These are phyloP conservation scores for Elsinoe perseae DNA, from an alignment of 2,329 filamentous ascomycete species.

Conservation along the genomic window DNA sequence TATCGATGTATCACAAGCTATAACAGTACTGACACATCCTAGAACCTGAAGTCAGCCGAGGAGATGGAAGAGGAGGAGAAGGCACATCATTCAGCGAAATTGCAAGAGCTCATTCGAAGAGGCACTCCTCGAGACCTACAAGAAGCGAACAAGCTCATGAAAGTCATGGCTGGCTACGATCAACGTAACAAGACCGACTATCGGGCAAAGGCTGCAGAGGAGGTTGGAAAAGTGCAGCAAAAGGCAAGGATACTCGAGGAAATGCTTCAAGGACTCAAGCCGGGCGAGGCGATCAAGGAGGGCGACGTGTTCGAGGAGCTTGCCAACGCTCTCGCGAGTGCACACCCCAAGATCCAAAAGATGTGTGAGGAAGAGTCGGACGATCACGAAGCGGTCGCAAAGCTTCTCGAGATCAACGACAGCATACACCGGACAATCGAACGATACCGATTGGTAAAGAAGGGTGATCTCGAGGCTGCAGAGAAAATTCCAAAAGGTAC, in stretches of 20 bases:
- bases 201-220: slow-evolving; percentile 91
- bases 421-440: slow-evolving; percentile 97
- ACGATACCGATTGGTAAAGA: slow-evolving; percentile 91
- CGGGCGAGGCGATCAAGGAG: slow-evolving; percentile 68
- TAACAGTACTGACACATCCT: slow-evolving; percentile 21
- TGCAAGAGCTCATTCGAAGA: slow-evolving; percentile 90
- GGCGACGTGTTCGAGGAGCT: slow-evolving; percentile 73
- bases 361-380: slow-evolving; percentile 99
- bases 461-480: slow-evolving; percentile 79
- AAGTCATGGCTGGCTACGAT: slow-evolving; percentile 97
- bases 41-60: slow-evolving; percentile 93
- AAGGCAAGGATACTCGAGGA: slow-evolving; percentile 90
- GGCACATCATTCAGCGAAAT: slow-evolving; percentile 92
- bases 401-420: slow-evolving; percentile 94
- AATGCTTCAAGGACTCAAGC: slow-evolving; percentile 74
- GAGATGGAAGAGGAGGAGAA: slow-evolving; percentile 98
- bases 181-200: slow-evolving; percentile 95
- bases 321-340: slow-evolving; percentile 78
- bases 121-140: slow-evolving; percentile 89
- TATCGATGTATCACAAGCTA: background rate
- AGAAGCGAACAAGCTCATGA: slow-evolving; percentile 97
- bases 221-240: slow-evolving; percentile 89
- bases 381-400: slow-evolving; percentile 89
- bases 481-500: slow-evolving; percentile 77
- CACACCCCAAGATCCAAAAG: slow-evolving; percentile 96